Conservation (phyloP, 371 early-diverging fungal species). For the Choanephora cucurbitarum region DNA sequence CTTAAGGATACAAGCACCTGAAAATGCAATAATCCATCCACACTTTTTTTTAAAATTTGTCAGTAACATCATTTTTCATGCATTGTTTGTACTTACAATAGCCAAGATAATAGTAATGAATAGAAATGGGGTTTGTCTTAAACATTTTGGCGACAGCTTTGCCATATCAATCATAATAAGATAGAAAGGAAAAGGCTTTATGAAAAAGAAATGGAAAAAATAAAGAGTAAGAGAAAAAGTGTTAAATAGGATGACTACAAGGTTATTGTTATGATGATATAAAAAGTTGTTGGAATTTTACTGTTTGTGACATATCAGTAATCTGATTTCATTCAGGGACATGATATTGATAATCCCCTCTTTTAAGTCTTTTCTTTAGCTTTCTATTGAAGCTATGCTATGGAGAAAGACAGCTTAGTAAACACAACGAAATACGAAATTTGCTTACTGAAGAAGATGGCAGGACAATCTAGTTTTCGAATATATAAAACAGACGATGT, state of each 20-base stretch:
- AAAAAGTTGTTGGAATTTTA: background rate
- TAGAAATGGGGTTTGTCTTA: conserved; percentile 33
- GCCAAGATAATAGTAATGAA: conserved; percentile 31
- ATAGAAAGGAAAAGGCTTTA: background rate
- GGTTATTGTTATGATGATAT: background rate
- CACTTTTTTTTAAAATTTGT: conserved; percentile 20
- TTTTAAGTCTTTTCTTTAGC: too few species aligned
- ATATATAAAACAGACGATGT: too few species aligned
- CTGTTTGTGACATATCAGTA: background rate
- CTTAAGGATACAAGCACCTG: conserved; percentile 38
- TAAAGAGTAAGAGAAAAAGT: background rate
- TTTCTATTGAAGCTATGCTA: too few species aligned
- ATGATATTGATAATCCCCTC: background rate
- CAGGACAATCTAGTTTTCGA: too few species aligned
- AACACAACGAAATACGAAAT: too few species aligned
- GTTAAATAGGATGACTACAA: background rate
- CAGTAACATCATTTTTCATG: background rate
- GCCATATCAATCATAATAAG: conserved; percentile 5
- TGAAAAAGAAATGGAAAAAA: background rate
- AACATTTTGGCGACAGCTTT: conserved; percentile 9
- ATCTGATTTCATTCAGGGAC: background rate
- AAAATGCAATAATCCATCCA: conserved; percentile 39
- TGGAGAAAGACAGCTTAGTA: too few species aligned
- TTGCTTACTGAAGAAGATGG: too few species aligned
- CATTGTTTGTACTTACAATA: conserved; percentile 25